These are phyloP conservation scores for Phytophthora megakarya DNA, from an alignment of 352 stramenopile genomes.

Conservation along the genomic window DNA sequence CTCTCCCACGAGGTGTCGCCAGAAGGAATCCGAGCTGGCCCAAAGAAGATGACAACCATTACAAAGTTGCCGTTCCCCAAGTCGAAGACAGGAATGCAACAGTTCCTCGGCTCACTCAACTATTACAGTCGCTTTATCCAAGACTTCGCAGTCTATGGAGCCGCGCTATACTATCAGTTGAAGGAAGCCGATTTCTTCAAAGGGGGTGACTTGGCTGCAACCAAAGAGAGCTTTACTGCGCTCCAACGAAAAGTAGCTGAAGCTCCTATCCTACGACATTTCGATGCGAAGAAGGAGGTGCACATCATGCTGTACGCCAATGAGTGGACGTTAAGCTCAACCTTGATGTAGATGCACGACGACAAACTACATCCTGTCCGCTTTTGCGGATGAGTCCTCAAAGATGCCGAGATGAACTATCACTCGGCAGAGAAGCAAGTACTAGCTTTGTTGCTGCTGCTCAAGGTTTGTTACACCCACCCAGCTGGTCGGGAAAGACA, in stretches of 20 bases:
- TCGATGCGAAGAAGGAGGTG: slow-evolving; percentile 3
- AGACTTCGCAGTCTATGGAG: slow-evolving; percentile 21
- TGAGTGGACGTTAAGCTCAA: slow-evolving; percentile 20
- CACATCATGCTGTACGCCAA: slow-evolving; percentile 28
- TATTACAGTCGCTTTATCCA: slow-evolving; percentile 42
- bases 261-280: slow-evolving; percentile 19
- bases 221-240: slow-evolving; percentile 1
- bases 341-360: slow-evolving; percentile 17
- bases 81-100: slow-evolving; percentile 26
- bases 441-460: slow-evolving; percentile 4
- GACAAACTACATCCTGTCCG: slow-evolving; percentile 13
- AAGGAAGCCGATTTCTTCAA: slow-evolving; percentile 11
- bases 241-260: slow-evolving; percentile 16
- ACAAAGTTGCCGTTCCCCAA: slow-evolving; percentile 8
- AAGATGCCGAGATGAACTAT: slow-evolving; percentile 22
- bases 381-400: slow-evolving; percentile 6
- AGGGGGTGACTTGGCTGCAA: slow-evolving; percentile 1
- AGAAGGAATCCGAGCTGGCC: slow-evolving; percentile 11
- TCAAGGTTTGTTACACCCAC: slow-evolving; percentile 9
- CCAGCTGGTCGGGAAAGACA: not conserved
- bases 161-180: slow-evolving; percentile 20
- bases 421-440: slow-evolving; percentile 25
- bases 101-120: slow-evolving; percentile 25
- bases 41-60: slow-evolving; percentile 16
- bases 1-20: slow-evolving; percentile 17